Conservation (phyloP, 768 basidiomycete species). For the Leccinum aurantiacum region DNA sequence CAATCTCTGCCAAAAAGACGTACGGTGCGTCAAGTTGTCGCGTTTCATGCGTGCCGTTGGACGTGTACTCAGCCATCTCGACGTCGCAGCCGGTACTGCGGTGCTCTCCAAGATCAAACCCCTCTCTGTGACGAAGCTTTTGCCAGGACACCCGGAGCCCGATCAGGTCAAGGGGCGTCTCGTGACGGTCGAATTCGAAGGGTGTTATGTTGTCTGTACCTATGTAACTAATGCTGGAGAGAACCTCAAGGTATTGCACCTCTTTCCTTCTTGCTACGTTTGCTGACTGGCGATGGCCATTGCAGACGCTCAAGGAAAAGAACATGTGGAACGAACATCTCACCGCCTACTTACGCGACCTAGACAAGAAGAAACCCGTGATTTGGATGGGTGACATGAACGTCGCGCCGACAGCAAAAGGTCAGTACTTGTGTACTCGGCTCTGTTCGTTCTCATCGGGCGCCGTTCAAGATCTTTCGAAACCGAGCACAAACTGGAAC, state of each 20-base stretch:
- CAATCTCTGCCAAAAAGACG: slow-evolving; percentile 73
- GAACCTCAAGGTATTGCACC: slow-evolving; percentile 58
- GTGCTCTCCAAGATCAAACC: slow-evolving; percentile 78
- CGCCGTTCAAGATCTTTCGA: slow-evolving; percentile 54
- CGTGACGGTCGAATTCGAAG: slow-evolving; percentile 76
- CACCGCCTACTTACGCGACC: slow-evolving; percentile 62
- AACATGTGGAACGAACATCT: slow-evolving; percentile 81
- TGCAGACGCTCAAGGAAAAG: slow-evolving; percentile 71
- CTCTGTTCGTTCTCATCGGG: background rate
- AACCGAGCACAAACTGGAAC: slow-evolving; percentile 79
- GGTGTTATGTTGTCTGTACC: slow-evolving; percentile 69
- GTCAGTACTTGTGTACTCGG: slow-evolving; percentile 34
- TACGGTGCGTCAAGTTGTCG: slow-evolving; percentile 53
- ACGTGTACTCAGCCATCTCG: slow-evolving; percentile 2
- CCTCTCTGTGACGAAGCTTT: slow-evolving; percentile 56
- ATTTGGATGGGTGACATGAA: slow-evolving; percentile 91
- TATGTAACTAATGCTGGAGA: slow-evolving; percentile 85
- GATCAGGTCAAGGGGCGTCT: slow-evolving; percentile 70
- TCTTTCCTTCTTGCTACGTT: background rate
- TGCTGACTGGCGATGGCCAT: background rate
- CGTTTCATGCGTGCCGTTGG: background rate
- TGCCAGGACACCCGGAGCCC: slow-evolving; percentile 77
- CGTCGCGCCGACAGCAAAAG: slow-evolving; percentile 75
- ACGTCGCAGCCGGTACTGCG: slow-evolving; percentile 67
- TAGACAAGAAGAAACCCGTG: slow-evolving; percentile 79